phyloP scores from a whole-genome alignment of 2,329 filamentous ascomycete genomes.

The Colletotrichum sp. region DNA sequence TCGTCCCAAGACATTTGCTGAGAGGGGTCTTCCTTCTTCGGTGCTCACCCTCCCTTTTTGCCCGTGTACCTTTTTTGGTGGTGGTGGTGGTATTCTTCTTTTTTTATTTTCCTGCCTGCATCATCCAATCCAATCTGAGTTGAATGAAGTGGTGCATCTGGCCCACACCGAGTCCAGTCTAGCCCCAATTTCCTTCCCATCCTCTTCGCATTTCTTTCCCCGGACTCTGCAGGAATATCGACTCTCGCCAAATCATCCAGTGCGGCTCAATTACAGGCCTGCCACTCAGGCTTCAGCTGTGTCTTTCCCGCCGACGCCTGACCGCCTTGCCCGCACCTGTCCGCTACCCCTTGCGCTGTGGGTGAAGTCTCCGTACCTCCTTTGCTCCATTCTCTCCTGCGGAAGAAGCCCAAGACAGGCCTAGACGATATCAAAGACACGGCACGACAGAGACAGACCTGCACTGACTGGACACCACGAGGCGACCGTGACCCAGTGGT shows the following conservation, averaged over 20 bases:
- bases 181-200: background rate
- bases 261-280: slow-evolving; percentile 11
- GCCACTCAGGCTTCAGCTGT: background rate
- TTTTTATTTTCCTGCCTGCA: background rate
- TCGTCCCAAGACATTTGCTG: background rate
- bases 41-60: background rate
- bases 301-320: background rate
- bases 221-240: slow-evolving; percentile 11
- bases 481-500: background rate
- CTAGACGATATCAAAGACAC: slow-evolving; percentile 7
- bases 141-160: background rate
- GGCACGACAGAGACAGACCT: background rate
- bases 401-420: background rate
- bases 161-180: background rate
- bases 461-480: background rate
- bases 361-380: background rate
- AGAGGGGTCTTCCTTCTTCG: background rate
- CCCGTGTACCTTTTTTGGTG: background rate
- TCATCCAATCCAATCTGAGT: background rate
- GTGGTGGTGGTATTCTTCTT: background rate
- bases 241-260: background rate
- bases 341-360: background rate
- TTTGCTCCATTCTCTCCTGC: background rate
- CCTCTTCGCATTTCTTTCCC: slow-evolving; percentile 1
- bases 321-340: background rate